Conservation (phyloP, 1,284 basidiomycete genomes). For the Tetrapyrgos nigripes region DNA sequence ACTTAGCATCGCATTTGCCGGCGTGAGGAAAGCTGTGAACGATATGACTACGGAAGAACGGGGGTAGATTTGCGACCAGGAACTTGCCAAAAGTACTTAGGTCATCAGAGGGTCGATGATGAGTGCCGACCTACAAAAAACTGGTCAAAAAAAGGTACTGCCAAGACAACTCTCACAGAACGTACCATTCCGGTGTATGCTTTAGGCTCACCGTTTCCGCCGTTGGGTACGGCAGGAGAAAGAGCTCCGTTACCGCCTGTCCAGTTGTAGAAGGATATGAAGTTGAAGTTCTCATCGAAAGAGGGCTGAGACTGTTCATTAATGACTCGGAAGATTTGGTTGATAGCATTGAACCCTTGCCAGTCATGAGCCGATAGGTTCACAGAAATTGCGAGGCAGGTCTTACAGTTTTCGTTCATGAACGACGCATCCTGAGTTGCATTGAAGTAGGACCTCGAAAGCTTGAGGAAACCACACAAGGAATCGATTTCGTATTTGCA, state of each 20-base stretch:
- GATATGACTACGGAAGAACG: not conserved
- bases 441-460: conserved; percentile 75
- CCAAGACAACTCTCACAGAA: not conserved
- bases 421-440: conserved; percentile 73
- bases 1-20: conserved; percentile 82
- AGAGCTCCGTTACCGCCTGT: conserved; percentile 69
- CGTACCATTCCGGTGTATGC: conserved; percentile 55
- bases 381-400: not conserved
- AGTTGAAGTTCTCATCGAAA: conserved; percentile 73
- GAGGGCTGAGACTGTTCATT: conserved; percentile 77
- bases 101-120: conserved; percentile 80
- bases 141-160: not conserved
- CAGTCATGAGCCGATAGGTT: conserved; percentile 3
- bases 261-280: conserved; percentile 82
- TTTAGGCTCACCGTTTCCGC: conserved; percentile 73
- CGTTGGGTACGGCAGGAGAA: conserved; percentile 68
- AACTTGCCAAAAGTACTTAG: conserved; percentile 66
- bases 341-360: conserved; percentile 71
- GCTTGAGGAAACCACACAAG: conserved; percentile 76
- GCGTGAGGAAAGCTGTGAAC: conserved; percentile 67
- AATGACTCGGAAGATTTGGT: conserved; percentile 77
- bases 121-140: conserved; percentile 67
- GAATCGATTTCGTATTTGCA: conserved; percentile 86
- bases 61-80: not conserved
- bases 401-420: conserved; percentile 71